Conservation (phyloP, 148 eudicot species). For the Rhododendron molle region DNA sequence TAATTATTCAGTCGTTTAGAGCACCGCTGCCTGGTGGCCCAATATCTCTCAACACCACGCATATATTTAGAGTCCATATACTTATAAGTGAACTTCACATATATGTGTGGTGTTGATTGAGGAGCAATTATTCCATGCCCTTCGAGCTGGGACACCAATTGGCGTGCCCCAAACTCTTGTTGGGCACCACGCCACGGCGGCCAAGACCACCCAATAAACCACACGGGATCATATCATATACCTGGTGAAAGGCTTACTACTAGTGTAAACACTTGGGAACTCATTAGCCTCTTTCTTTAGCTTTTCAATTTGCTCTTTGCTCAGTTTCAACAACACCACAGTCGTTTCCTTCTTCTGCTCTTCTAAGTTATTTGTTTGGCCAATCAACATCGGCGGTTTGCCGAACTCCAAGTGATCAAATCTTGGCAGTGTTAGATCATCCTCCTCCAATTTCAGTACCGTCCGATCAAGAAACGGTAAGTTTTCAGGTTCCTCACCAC, state of each 20-base stretch:
- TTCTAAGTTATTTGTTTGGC: neutral
- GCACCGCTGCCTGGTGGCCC: no score
- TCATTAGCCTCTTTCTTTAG: neutral
- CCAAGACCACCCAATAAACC: no score
- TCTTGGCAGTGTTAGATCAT: neutral
- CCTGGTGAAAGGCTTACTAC: neutral
- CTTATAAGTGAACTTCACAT: no score
- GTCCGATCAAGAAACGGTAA: conserved; percentile 27
- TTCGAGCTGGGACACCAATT: no score
- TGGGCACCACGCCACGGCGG: no score
- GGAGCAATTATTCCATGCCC: no score
- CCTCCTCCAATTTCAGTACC: conserved; percentile 15
- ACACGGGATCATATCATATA: neutral
- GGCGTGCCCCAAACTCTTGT: no score
- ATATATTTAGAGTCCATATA: no score
- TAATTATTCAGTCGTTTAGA: no score
- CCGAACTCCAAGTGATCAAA: conserved; percentile 10
- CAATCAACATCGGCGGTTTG: conserved; percentile 15
- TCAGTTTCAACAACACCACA: neutral
- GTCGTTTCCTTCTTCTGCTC: conserved; percentile 14
- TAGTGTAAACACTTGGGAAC: neutral
- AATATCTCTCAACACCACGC: no score
- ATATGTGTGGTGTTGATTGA: no score
- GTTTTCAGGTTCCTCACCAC: conserved; percentile 21
- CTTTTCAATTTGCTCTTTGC: neutral